phyloP scores from a whole-genome alignment of 192 early-diverging fungal species.

The Lunasporangiospora selenospora region DNA sequence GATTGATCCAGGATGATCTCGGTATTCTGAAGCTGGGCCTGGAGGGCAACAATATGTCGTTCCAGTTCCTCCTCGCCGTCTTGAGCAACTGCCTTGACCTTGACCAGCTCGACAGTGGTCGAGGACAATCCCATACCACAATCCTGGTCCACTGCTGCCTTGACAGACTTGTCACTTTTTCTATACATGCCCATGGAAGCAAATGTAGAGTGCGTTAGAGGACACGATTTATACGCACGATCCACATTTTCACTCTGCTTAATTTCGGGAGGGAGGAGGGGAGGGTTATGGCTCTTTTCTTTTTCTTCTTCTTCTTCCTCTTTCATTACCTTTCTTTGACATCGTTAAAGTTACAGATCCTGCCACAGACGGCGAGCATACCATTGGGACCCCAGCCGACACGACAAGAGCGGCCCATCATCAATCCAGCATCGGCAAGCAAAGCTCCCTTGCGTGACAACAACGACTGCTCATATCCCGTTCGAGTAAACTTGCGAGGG shows the following conservation, averaged over 20 bases:
- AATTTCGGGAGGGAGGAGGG: not conserved
- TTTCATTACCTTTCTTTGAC: conserved; percentile 37
- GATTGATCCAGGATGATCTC: conserved; percentile 24
- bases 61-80: conserved; percentile 6
- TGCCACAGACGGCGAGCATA: conserved; percentile 66
- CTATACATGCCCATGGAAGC: no score
- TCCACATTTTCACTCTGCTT: not conserved
- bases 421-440: conserved; percentile 74
- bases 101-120: conserved; percentile 9
- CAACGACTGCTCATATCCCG: conserved; percentile 32
- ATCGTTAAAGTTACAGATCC: conserved; percentile 9
- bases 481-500: conserved; percentile 29
- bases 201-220: not conserved
- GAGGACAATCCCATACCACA: no score
- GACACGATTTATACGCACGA: not conserved
- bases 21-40: conserved; percentile 17
- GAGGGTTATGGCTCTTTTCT: not conserved
- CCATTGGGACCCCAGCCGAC: conserved; percentile 88
- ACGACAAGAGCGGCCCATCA: conserved; percentile 84
- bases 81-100: conserved; percentile 10
- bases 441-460: conserved; percentile 49
- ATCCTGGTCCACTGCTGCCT: no score
- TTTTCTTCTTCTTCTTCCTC: not conserved
- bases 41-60: conserved; percentile 18
- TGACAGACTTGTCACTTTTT: no score